phyloP scores from a whole-genome alignment of 2,329 filamentous ascomycete genomes.

The Calycina marina region DNA sequence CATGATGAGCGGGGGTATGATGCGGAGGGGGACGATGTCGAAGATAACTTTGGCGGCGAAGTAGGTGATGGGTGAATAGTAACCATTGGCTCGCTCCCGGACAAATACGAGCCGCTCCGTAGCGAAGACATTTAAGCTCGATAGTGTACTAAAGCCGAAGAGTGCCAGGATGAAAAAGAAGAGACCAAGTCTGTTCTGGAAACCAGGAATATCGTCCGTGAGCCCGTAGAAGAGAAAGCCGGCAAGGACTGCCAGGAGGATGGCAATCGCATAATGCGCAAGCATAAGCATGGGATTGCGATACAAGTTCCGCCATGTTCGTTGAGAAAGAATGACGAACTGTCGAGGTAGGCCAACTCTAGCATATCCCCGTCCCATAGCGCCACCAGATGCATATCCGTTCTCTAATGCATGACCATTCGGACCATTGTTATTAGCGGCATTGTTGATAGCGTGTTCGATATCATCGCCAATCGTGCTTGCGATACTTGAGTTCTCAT shows the following conservation, averaged over 20 bases:
- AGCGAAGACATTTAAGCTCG: conserved; percentile 85
- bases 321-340: conserved; percentile 75
- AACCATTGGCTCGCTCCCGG: conserved; percentile 35
- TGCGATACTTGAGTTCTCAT: conserved; percentile 65
- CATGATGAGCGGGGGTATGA: conserved; percentile 90
- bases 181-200: conserved; percentile 90
- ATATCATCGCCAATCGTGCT: conserved; percentile 66
- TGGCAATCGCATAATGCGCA: conserved; percentile 94
- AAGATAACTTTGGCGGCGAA: conserved; percentile 96
- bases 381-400: conserved; percentile 26
- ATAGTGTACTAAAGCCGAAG: conserved; percentile 93
- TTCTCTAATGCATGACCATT: conserved; percentile 29
- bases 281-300: conserved; percentile 97
- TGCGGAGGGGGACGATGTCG: conserved; percentile 84
- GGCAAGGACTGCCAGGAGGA: conserved; percentile 82
- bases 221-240: conserved; percentile 94
- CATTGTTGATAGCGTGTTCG: conserved; percentile 46
- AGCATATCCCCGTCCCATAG: conserved; percentile 64
- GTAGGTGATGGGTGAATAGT: conserved; percentile 88
- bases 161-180: conserved; percentile 96
- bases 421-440: conserved; percentile 52
- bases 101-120: conserved; percentile 44
- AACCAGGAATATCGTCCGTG: conserved; percentile 90
- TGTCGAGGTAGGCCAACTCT: conserved; percentile 69
- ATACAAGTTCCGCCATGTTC: conserved; percentile 96